Percentiles rank a stretch among this genome's conserved stretches.
Conservation (phyloP, 345 rosid species). For the Salix udensis region DNA sequence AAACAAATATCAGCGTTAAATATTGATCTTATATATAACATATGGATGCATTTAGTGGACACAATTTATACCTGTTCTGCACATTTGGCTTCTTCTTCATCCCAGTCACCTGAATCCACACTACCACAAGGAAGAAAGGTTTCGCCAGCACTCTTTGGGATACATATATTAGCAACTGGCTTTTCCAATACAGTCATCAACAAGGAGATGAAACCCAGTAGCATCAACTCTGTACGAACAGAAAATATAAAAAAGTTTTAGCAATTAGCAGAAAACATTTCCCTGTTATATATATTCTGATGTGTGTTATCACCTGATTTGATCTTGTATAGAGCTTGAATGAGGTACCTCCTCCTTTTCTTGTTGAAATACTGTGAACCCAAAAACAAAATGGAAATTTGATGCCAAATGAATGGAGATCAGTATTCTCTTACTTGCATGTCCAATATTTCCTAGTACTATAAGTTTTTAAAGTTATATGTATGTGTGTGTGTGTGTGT, state of each 20-base stretch:
- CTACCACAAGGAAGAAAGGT: conserved; percentile 50
- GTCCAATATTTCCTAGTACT: neutral
- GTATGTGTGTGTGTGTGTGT: too few species aligned
- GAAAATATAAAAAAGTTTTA: neutral
- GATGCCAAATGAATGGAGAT: neutral
- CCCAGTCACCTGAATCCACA: conserved; percentile 12
- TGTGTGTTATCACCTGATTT: conserved; percentile 50
- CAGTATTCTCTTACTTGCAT: neutral
- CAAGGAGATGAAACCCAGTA: conserved; percentile 76
- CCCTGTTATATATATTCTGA: neutral
- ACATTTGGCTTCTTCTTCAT: conserved; percentile 47
- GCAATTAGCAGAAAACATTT: neutral
- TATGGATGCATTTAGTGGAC: neutral
- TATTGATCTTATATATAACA: neutral
- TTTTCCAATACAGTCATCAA: conserved; percentile 53
- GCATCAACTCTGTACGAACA: conserved; percentile 50
- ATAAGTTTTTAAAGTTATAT: neutral
- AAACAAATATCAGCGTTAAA: neutral
- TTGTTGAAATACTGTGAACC: conserved; percentile 43
- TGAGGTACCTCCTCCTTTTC: conserved; percentile 53
- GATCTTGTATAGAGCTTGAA: conserved; percentile 73
- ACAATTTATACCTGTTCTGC: conserved; percentile 28
- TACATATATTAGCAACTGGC: conserved; percentile 56
- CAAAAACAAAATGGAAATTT: neutral
- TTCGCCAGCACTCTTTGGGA: conserved; percentile 35